Base-by-base conservation (phyloP, 345 rosid genomes). In the Arabidopsis suecica region DNA sequence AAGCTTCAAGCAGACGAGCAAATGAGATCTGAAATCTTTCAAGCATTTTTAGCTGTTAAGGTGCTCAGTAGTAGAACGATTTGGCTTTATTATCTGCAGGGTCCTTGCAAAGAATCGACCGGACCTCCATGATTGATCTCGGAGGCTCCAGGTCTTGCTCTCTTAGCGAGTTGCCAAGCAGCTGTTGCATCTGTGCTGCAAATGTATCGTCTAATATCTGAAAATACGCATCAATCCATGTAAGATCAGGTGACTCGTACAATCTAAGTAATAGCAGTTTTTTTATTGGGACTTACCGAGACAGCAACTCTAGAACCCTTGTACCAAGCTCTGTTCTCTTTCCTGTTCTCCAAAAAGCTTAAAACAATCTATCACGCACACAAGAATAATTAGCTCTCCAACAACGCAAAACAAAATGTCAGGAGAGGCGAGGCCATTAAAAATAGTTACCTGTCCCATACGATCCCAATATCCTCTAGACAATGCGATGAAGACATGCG, bases 381-480 rank as follows among this genome's bases (percentile, higher is more conserved):
- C 30, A 51, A 34, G 23, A 69, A 44, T 32, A 64, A 30, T 70
- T 51, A 77, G 76, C 33, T 34, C 44, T 44, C 59, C 6, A 44
- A 25, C 71, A 64, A 41, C 6, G 2, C 36, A 55, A 47, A 49
- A 41, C 13, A 5, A 20, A 47, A 47, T 64, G 6, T 3, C 61
- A 69, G 28, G 22, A 50, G 42, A 64, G 41, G 22, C 41, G 49
- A 64, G 41, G 42, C 4, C 38, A n/a, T 32, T 40, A 6, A 44
- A 28, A 20, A 40, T 49, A 48, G 71, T 80, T 68, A 89, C 98
- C 89, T 87, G 95, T 72, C 98, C 98, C 91, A 90, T 90, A 49
- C 89, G 89, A 71, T 95, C 99, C 99, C 99, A 95, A 69, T 85
- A 95, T 51, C 97, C 96, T 41, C 97, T 86, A 48, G 93, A 90